Evolutionary conservation across 1,284 basidiomycete genomes (phyloP).

Genomic region (Microbotryum lychnidis-dioicae): DNA sequence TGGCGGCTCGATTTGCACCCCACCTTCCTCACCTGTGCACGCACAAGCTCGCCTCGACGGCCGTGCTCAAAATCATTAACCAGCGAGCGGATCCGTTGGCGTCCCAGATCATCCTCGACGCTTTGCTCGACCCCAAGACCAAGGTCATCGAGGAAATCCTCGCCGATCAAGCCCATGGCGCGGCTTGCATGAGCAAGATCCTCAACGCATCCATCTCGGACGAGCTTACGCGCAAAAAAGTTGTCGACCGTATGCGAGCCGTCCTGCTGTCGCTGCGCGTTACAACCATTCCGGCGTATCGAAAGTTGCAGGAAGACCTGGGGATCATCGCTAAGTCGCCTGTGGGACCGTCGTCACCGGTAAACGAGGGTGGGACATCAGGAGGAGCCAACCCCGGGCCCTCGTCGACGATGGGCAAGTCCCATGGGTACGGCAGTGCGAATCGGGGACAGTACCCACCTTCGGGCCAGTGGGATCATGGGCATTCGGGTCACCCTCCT

Average conservation of each 20-base stretch:
- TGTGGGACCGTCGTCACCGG: not conserved
- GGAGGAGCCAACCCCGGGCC: no score
- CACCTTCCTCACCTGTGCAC: slow-evolving; percentile 94
- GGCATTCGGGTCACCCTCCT: no score
- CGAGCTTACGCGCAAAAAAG: slow-evolving; percentile 55
- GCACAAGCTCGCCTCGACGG: slow-evolving; percentile 91
- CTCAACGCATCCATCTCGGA: slow-evolving; percentile 76
- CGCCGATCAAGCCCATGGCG: slow-evolving; percentile 89
- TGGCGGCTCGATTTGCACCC: slow-evolving; percentile 90
- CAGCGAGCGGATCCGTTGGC: slow-evolving; percentile 40
- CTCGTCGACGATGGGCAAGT: no score
- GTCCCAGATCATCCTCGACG: slow-evolving; percentile 35
- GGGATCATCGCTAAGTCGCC: slow-evolving; percentile 6
- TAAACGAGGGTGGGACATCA: no score
- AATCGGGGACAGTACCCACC: no score
- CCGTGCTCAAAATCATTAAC: slow-evolving; percentile 60
- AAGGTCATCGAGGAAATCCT: slow-evolving; percentile 85
- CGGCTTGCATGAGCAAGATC: slow-evolving; percentile 87
- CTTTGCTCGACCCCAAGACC: slow-evolving; percentile 36
- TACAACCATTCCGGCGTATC: slow-evolving; percentile 34
- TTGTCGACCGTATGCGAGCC: slow-evolving; percentile 50
- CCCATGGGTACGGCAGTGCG: no score
- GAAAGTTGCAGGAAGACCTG: slow-evolving; percentile 25
- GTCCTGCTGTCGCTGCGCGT: slow-evolving; percentile 34
- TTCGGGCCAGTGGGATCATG: no score